Percentiles rank a stretch among this genome's conserved stretches.
Conservation (phyloP, 495 filamentous ascomycete genomes). For the Lophiostoma macrostomum region DNA sequence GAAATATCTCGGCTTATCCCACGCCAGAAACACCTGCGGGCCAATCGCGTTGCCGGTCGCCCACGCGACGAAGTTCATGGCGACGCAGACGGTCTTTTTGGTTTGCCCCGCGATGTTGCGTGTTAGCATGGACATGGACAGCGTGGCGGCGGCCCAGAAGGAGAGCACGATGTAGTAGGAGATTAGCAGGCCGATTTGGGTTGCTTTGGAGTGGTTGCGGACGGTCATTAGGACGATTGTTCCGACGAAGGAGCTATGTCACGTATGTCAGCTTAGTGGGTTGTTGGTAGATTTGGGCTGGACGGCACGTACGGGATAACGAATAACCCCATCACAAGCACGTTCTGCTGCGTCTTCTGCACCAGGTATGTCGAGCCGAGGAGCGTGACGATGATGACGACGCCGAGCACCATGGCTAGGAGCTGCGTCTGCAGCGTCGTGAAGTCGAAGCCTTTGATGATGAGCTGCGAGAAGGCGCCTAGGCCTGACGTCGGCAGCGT, state of each 20-base stretch:
- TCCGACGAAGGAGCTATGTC: conserved; percentile 50
- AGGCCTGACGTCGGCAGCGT: conserved; percentile 57
- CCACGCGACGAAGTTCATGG: conserved; percentile 52
- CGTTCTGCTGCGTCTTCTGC: conserved; percentile 60
- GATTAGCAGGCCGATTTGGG: conserved; percentile 53
- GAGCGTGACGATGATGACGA: conserved; percentile 66
- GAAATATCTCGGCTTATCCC: conserved; percentile 51
- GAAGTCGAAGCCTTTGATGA: conserved; percentile 63
- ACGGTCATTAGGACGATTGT: conserved; percentile 57
- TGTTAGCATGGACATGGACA: conserved; percentile 56
- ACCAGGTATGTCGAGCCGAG: conserved; percentile 62
- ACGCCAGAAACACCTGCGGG: conserved; percentile 53
- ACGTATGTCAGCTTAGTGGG: background rate
- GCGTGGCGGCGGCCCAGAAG: conserved; percentile 58
- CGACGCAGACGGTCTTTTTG: conserved; percentile 63
- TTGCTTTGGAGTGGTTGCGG: conserved; percentile 43
- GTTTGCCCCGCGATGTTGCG: conserved; percentile 59
- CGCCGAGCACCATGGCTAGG: conserved; percentile 61
- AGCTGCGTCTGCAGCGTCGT: conserved; percentile 50
- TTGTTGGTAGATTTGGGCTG: background rate
- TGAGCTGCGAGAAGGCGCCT: conserved; percentile 59
- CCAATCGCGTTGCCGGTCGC: conserved; percentile 31
- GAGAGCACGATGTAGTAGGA: conserved; percentile 58
- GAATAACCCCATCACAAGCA: conserved; percentile 61
- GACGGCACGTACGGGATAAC: conserved; percentile 56